These are phyloP conservation scores for Capsella bursapastoris DNA, from an alignment of 345 rosid species.

Conservation along the genomic window DNA sequence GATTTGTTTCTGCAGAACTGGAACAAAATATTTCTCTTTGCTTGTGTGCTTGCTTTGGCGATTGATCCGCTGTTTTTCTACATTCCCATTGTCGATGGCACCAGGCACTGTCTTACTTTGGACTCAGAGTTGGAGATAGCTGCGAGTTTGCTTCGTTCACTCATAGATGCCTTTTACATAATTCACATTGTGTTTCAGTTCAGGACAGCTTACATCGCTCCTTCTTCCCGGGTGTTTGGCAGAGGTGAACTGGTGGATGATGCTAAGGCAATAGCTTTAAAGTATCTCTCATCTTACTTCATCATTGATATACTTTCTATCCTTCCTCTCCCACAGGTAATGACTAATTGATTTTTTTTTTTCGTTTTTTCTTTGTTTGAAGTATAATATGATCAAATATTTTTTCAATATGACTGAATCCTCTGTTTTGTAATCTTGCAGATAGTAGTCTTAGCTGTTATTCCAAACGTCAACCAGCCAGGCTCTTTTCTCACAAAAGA, in stretches of 20 bases:
- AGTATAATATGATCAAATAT: background rate
- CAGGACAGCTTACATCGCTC: slow-evolving; percentile 42
- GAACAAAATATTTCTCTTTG: slow-evolving; percentile 39
- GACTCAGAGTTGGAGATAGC: slow-evolving; percentile 38
- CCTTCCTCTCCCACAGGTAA: slow-evolving; percentile 49
- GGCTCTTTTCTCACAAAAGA: slow-evolving; percentile 39
- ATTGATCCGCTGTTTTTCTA: slow-evolving; percentile 46
- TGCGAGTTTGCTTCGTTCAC: slow-evolving; percentile 42
- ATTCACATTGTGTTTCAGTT: slow-evolving; percentile 46
- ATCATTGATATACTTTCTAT: slow-evolving; percentile 40
- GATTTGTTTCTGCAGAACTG: slow-evolving; percentile 40
- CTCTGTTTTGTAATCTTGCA: slow-evolving; percentile 15
- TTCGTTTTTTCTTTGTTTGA: background rate
- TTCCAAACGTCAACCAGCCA: slow-evolving; percentile 17
- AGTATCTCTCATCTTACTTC: slow-evolving; percentile 42
- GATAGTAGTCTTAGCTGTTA: slow-evolving; percentile 37
- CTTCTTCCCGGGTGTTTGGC: slow-evolving; percentile 44
- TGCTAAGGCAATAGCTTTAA: slow-evolving; percentile 40
- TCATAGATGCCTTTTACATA: slow-evolving; percentile 43
- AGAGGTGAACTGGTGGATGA: slow-evolving; percentile 48
- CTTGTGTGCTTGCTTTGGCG: slow-evolving; percentile 45
- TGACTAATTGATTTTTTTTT: slow-evolving; percentile 6
- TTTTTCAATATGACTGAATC: background rate
- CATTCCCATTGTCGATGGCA: slow-evolving; percentile 42
- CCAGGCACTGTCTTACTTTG: slow-evolving; percentile 32